phyloP scores from a whole-genome alignment of 1,284 basidiomycete genomes.

The Pholiota adiposa region DNA sequence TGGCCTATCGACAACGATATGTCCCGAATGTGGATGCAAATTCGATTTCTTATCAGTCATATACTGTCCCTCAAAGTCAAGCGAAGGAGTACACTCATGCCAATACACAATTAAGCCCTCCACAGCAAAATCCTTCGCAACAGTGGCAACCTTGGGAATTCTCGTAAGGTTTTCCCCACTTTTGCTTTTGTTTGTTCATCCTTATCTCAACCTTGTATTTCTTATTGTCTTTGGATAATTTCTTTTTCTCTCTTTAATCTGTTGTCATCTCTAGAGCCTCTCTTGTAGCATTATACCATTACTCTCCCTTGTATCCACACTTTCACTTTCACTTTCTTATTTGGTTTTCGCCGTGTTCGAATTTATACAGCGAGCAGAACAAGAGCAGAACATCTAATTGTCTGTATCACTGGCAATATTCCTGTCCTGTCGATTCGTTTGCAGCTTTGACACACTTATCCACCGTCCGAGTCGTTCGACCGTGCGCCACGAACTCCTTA shows the following conservation, averaged over 20 bases:
- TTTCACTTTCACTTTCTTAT: background rate
- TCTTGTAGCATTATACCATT: background rate
- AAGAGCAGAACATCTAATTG: background rate
- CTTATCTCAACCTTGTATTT: too few relatives aligned
- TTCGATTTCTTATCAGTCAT: background rate
- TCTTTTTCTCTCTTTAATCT: background rate
- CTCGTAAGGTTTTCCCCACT: background rate
- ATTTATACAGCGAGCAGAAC: background rate
- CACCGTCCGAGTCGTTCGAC: too few relatives aligned
- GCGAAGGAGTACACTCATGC: background rate
- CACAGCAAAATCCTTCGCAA: background rate
- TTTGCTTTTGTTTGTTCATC: background rate
- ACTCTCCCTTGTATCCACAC: constrained; percentile 15
- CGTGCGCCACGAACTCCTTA: too few relatives aligned
- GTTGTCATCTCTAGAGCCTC: background rate
- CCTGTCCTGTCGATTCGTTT: background rate
- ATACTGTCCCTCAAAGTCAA: background rate
- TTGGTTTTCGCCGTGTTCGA: constrained; percentile 9
- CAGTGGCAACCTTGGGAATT: constrained; percentile 9
- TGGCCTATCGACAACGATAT: background rate
- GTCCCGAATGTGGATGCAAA: background rate
- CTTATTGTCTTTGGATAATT: too few relatives aligned
- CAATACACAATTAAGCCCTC: background rate
- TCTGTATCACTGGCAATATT: background rate
- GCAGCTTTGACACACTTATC: background rate